Conservation (phyloP, 2,329 filamentous ascomycete genomes). For the Pseudopithomyces chartarum region DNA sequence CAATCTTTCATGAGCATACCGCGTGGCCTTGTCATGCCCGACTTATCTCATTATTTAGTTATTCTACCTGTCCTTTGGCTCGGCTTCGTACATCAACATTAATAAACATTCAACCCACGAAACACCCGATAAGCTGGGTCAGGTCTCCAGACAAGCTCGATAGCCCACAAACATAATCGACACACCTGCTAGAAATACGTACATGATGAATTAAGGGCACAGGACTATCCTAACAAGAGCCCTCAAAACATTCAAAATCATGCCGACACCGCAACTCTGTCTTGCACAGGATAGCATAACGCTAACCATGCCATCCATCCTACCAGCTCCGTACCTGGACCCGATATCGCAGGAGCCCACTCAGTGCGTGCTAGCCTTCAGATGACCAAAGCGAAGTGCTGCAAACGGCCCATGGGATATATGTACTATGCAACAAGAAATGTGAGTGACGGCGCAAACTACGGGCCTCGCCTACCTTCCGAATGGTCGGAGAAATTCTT, state of each 20-base stretch:
- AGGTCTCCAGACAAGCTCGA: background rate
- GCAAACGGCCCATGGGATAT: slow-evolving; percentile 40
- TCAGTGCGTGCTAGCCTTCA: slow-evolving; percentile 24
- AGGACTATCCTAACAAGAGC: background rate
- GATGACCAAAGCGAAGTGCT: slow-evolving; percentile 37
- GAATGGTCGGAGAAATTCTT: slow-evolving; percentile 34
- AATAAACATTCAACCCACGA: slow-evolving; percentile 3
- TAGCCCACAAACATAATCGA: slow-evolving; percentile 1
- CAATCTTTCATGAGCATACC: no score
- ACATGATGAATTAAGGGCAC: no score
- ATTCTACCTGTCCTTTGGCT: slow-evolving; percentile 9
- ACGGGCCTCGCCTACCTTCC: slow-evolving; percentile 44
- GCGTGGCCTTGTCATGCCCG: background rate
- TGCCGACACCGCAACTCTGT: background rate
- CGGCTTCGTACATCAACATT: slow-evolving; percentile 1
- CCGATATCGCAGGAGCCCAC: background rate
- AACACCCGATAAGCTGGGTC: background rate
- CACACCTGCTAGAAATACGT: no score
- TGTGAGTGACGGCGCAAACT: slow-evolving; percentile 34
- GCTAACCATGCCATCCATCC: background rate
- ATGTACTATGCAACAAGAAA: slow-evolving; percentile 38
- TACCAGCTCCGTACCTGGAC: background rate
- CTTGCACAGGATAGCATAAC: background rate
- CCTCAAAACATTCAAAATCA: background rate
- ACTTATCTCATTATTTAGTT: slow-evolving; percentile 26